phyloP scores from a whole-genome alignment of 2,329 filamentous ascomycete genomes.

The Elsinoe ampelina region DNA sequence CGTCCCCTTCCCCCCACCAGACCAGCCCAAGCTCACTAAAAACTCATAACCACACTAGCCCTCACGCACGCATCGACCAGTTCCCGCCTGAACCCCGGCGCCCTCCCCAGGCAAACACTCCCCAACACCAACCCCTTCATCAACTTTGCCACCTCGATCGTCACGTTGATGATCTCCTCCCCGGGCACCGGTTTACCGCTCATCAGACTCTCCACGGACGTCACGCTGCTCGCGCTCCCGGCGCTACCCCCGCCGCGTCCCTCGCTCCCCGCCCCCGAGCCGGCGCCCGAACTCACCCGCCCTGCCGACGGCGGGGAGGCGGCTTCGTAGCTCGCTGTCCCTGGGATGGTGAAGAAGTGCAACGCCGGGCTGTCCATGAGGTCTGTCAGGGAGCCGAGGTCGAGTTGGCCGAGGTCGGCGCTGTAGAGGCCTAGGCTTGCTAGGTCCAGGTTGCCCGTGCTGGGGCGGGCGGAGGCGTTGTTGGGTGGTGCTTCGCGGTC shows the following conservation, averaged over 20 bases:
- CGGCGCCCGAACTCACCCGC: not conserved
- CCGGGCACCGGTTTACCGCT: not conserved
- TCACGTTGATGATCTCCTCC: slow-evolving; percentile 28
- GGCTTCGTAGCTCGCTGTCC: slow-evolving; percentile 10
- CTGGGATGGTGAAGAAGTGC: slow-evolving; percentile 12
- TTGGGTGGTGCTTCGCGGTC: not conserved
- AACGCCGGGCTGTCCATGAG: slow-evolving; percentile 3
- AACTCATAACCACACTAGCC: slow-evolving; percentile 25
- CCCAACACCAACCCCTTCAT: slow-evolving; percentile 35
- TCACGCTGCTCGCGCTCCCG: not conserved
- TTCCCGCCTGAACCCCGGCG: slow-evolving; percentile 35
- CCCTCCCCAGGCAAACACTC: slow-evolving; percentile 36
- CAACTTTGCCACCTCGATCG: slow-evolving; percentile 36
- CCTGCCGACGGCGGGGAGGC: not conserved
- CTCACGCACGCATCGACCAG: slow-evolving; percentile 35
- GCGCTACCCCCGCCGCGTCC: not conserved
- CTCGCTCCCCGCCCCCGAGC: not conserved
- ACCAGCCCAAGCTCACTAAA: slow-evolving; percentile 15
- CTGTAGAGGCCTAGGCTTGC: slow-evolving; percentile 10
- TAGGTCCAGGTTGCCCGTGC: slow-evolving; percentile 5
- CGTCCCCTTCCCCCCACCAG: too few relatives aligned
- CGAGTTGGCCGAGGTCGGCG: not conserved
- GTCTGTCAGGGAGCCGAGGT: slow-evolving; percentile 10
- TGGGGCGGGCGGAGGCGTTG: not conserved
- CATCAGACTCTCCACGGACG: slow-evolving; percentile 4